Conservation (phyloP, 106 monocot genomes). For the Dendrobium huoshanense region DNA sequence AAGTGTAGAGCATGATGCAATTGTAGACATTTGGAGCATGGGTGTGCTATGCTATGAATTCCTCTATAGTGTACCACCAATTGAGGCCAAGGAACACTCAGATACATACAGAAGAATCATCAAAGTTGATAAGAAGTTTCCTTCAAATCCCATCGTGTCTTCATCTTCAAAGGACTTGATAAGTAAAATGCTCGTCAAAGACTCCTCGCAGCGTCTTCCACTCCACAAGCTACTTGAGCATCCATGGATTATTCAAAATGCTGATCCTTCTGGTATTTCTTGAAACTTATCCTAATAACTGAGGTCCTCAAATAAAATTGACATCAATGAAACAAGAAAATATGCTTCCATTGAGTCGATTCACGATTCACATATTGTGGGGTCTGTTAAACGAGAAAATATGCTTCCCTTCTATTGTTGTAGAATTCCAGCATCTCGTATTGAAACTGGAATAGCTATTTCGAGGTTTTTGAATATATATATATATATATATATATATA, state of each 20-base stretch:
- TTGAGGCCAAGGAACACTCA: slow-evolving; percentile 95
- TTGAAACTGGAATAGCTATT: too few relatives aligned
- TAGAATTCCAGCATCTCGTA: too few relatives aligned
- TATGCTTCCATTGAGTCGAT: too few relatives aligned
- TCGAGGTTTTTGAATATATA: too few relatives aligned
- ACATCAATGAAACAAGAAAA: too few relatives aligned
- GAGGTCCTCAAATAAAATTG: too few relatives aligned
- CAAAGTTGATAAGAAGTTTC: slow-evolving; percentile 91
- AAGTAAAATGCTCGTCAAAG: slow-evolving; percentile 93
- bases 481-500: too few relatives aligned
- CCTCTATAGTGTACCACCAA: slow-evolving; percentile 89
- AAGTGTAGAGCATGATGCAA: slow-evolving; percentile 86
- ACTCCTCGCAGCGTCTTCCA: slow-evolving; percentile 71
- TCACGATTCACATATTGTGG: too few relatives aligned
- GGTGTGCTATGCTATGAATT: slow-evolving; percentile 92
- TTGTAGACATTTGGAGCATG: slow-evolving; percentile 96
- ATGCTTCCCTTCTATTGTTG: too few relatives aligned
- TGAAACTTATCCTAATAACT: background rate
- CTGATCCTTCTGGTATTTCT: slow-evolving; percentile 81
- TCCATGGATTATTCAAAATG: slow-evolving; percentile 93
- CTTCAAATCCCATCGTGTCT: slow-evolving; percentile 69
- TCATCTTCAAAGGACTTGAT: slow-evolving; percentile 78
- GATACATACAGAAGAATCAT: slow-evolving; percentile 91
- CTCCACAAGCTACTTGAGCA: slow-evolving; percentile 88
- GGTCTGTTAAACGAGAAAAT: too few relatives aligned